Conservation (phyloP, 441 rosid genomes). For the Capsella rubella region DNA sequence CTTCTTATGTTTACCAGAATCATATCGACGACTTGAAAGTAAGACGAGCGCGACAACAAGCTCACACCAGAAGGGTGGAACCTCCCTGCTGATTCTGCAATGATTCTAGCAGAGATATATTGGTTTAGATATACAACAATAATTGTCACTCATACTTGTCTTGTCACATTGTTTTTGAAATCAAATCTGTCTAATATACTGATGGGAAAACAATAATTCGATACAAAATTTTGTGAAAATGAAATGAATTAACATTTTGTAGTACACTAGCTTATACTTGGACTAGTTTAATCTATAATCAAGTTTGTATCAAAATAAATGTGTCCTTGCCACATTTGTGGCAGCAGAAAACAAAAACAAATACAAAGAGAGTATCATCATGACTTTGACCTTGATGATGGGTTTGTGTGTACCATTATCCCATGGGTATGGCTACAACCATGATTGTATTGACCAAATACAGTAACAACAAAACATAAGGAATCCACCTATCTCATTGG, state of each 20-base stretch:
- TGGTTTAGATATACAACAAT: constrained; percentile 16
- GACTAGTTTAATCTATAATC: not conserved
- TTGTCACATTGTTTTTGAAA: constrained; percentile 16
- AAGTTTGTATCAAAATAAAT: not conserved
- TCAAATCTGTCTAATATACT: not conserved
- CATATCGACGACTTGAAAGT: constrained; percentile 66
- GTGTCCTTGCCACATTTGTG: too few relatives aligned
- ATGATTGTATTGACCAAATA: too few relatives aligned
- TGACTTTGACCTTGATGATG: too few relatives aligned
- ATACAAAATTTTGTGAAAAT: not conserved
- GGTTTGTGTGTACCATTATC: too few relatives aligned
- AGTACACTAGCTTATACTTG: not conserved
- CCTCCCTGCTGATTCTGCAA: constrained; percentile 35
- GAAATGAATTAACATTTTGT: not conserved
- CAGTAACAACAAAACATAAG: too few relatives aligned
- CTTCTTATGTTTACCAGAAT: constrained; percentile 78
- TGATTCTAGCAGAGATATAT: not conserved
- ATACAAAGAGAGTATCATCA: too few relatives aligned
- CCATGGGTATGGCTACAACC: too few relatives aligned
- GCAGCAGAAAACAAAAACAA: too few relatives aligned
- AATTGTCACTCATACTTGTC: not conserved
- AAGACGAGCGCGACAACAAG: constrained; percentile 50
- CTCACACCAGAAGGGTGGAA: constrained; percentile 13
- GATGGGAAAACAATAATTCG: not conserved
- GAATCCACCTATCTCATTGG: too few relatives aligned